phyloP scores from a whole-genome alignment of 2,329 filamentous ascomycete species.

The Pseudophaeomoniella oleicola region DNA sequence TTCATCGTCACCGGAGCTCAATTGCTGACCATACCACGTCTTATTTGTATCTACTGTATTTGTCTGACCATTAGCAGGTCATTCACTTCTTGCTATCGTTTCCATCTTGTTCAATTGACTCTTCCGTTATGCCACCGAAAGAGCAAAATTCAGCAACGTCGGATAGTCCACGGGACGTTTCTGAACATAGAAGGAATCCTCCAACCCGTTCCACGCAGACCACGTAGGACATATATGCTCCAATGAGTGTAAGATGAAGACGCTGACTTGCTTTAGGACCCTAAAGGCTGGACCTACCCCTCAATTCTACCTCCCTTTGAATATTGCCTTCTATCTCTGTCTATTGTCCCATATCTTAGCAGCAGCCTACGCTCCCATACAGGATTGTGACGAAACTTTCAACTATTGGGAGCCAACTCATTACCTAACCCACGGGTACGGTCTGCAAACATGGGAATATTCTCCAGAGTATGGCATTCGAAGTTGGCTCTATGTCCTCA shows the following conservation, averaged over 20 bases:
- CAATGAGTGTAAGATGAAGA: too few species aligned
- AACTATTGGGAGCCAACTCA: slow-evolving; percentile 98
- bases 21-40: too few species aligned
- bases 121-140: neutral
- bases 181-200: neutral
- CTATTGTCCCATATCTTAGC: slow-evolving; percentile 59
- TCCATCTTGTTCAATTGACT: too few species aligned
- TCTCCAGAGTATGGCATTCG: slow-evolving; percentile 88
- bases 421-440: slow-evolving; percentile 84
- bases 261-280: too few species aligned
- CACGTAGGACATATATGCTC: too few species aligned
- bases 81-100: too few species aligned
- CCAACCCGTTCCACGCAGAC: neutral
- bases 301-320: slow-evolving; percentile 53
- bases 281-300: slow-evolving; percentile 15
- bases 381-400: slow-evolving; percentile 97
- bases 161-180: neutral
- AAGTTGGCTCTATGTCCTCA: slow-evolving; percentile 77
- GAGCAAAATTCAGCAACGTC: neutral
- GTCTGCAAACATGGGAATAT: slow-evolving; percentile 97
- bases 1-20: too few species aligned
- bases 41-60: too few species aligned
- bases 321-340: slow-evolving; percentile 69
- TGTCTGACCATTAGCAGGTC: too few species aligned
- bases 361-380: slow-evolving; percentile 74